Conservation (phyloP, 768 basidiomycete species). For the Serendipita sp. region DNA sequence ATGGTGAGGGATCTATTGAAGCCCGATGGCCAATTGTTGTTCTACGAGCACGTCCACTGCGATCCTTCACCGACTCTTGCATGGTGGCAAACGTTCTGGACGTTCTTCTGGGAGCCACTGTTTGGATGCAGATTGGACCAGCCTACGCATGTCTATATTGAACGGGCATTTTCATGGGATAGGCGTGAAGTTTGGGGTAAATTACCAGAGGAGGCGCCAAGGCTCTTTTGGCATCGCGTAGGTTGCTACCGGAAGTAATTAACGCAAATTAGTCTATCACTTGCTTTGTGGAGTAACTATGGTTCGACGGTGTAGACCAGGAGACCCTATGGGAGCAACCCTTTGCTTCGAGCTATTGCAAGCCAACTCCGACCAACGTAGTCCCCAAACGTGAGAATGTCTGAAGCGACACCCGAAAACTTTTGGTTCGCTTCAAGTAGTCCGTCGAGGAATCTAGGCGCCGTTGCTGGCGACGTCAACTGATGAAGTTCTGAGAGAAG, state of each 20-base stretch:
- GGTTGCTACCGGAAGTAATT: slow-evolving; percentile 26
- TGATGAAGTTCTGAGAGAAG: slow-evolving; percentile 53
- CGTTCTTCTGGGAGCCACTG: slow-evolving; percentile 46
- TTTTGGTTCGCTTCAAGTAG: slow-evolving; percentile 37
- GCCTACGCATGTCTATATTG: slow-evolving; percentile 13
- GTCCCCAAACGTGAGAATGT: slow-evolving; percentile 37
- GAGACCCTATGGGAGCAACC: slow-evolving; percentile 23
- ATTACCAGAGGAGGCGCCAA: slow-evolving; percentile 38
- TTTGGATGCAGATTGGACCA: slow-evolving; percentile 49
- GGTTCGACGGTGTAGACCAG: too few species aligned
- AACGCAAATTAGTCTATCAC: too few species aligned
- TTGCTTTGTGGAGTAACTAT: too few species aligned
- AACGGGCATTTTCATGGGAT: slow-evolving; percentile 29
- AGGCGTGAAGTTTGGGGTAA: slow-evolving; percentile 32
- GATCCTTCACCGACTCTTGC: neutral
- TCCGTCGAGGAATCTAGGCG: slow-evolving; percentile 46
- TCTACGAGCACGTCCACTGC: slow-evolving; percentile 52
- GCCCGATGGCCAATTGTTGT: slow-evolving; percentile 48
- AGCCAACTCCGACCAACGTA: slow-evolving; percentile 57
- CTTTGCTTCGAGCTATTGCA: slow-evolving; percentile 55
- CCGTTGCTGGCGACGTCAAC: slow-evolving; percentile 56
- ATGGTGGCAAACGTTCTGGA: slow-evolving; percentile 63
- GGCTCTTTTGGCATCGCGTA: slow-evolving; percentile 42
- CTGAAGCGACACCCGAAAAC: slow-evolving; percentile 33
- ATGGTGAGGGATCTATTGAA: slow-evolving; percentile 40